Evolutionary conservation across 306 rosid species (phyloP), one percentile per base, ranked within the genome.

Genomic region (Ziziphus jujuba): DNA sequence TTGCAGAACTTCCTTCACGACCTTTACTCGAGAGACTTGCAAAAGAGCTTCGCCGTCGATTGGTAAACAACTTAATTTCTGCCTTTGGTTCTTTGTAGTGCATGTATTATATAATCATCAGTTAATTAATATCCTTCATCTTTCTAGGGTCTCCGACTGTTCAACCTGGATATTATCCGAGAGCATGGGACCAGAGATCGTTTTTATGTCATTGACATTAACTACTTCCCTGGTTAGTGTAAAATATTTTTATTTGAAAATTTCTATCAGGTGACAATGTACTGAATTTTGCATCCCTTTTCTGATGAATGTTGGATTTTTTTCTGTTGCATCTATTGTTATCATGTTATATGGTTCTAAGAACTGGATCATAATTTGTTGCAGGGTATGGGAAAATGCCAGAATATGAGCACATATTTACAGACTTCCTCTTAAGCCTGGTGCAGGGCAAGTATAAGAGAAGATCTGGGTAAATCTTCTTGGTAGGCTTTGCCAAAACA

Each of bases 381-480:
- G 58, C 86, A 91, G 97, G 97, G 65, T 91, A 91, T 57, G 97
- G 97, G 25, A 91, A 91, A 79, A 85, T 91, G 93, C 97, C 97
- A 6, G 97, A 85, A 70, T 91, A 91, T 57, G 97, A 91, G 64
- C 96, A 89, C 69, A 87, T 91, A 80, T 89, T 91, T 78, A 91
- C 97, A 23, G 97, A 91, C 77, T 91, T 91, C 80, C 77, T 89
- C 33, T 79, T 91, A 81, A 86, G 87, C 77, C 76, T 89, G 73
- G 79, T 50, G 56, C 85, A 77, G 33, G 81, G 81, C 20, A 83
- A 88, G 73, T 85, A 68, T 74, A 87, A 78, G 80, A 89, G 80
- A 77, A 87, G 76, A 71, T 71, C 74, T 14, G 71, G 85, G 65
- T 85, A 74, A 79, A 17, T 59, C n/a, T 14, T 51, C 54, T 54